phyloP scores from a whole-genome alignment of 805 yeast species.

The Candida piceae region DNA sequence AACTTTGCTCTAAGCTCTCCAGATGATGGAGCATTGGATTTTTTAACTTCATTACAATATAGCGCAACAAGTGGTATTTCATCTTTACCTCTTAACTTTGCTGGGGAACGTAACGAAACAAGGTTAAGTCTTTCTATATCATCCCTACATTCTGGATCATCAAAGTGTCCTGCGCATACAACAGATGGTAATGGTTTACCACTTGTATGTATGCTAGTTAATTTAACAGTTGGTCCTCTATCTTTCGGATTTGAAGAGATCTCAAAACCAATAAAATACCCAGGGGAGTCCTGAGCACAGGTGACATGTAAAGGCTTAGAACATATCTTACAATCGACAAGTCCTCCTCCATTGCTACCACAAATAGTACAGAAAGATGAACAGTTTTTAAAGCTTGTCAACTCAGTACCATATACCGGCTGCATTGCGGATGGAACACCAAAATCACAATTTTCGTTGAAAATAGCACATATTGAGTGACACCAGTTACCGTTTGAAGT shows the following conservation, averaged over 20 bases:
- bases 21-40: background rate
- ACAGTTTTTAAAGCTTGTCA: constrained; percentile 28
- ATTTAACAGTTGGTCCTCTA: constrained; percentile 11
- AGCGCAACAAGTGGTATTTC: constrained; percentile 36
- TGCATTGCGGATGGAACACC: constrained; percentile 39
- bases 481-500: constrained; percentile 69
- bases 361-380: constrained; percentile 41
- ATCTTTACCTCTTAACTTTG: constrained; percentile 22
- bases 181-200: constrained; percentile 43
- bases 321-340: constrained; percentile 45
- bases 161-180: constrained; percentile 37
- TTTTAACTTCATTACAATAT: constrained; percentile 34
- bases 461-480: constrained; percentile 68
- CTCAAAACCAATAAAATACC: constrained; percentile 51
- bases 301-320: constrained; percentile 42
- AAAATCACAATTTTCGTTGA: constrained; percentile 41
- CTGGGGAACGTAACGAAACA: constrained; percentile 28
- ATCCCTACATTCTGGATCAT: background rate
- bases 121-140: constrained; percentile 14
- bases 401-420: constrained; percentile 39
- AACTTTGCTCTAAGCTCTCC: constrained; percentile 5
- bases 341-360: constrained; percentile 43
- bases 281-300: constrained; percentile 49
- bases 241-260: constrained; percentile 26
- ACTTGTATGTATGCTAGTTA: constrained; percentile 15